phyloP scores from a whole-genome alignment of 257 asterid species.

The Nemophila menziesii region DNA sequence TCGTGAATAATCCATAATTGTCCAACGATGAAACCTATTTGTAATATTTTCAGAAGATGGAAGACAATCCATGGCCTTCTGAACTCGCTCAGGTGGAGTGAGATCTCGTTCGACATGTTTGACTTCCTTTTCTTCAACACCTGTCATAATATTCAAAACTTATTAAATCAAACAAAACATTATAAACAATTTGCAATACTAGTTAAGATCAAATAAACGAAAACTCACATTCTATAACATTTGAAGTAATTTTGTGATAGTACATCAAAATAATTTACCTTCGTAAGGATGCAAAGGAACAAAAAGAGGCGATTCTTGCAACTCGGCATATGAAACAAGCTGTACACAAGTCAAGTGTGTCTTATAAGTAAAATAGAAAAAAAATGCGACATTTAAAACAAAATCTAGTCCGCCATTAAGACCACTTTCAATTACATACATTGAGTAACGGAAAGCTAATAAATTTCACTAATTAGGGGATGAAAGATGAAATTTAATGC shows the following conservation, averaged over 20 bases:
- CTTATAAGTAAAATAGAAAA: too few relatives aligned
- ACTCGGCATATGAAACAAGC: constrained; percentile 70
- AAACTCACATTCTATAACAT: too few relatives aligned
- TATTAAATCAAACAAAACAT: neutral
- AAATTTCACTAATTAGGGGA: too few relatives aligned
- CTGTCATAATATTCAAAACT: constrained; percentile 14
- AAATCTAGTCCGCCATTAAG: too few relatives aligned
- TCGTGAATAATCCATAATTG: constrained; percentile 53
- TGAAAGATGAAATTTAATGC: too few relatives aligned
- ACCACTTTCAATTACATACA: too few relatives aligned
- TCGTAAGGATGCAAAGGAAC: constrained; percentile 60
- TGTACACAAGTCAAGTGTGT: too few relatives aligned
- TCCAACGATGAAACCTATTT: constrained; percentile 56
- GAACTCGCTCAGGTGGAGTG: constrained; percentile 43
- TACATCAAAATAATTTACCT: constrained; percentile 22
- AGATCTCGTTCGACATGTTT: constrained; percentile 24
- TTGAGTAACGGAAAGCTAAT: too few relatives aligned
- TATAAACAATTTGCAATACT: neutral
- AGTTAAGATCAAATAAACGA: neutral
- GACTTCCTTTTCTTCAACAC: constrained; percentile 32
- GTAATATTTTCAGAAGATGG: constrained; percentile 17
- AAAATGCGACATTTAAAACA: too few relatives aligned
- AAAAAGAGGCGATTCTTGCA: constrained; percentile 66
- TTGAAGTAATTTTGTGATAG: neutral
- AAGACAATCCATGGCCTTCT: constrained; percentile 37